phyloP scores from a whole-genome alignment of 108 stramenopile genomes.

The Nannochloropsis gaditana region DNA sequence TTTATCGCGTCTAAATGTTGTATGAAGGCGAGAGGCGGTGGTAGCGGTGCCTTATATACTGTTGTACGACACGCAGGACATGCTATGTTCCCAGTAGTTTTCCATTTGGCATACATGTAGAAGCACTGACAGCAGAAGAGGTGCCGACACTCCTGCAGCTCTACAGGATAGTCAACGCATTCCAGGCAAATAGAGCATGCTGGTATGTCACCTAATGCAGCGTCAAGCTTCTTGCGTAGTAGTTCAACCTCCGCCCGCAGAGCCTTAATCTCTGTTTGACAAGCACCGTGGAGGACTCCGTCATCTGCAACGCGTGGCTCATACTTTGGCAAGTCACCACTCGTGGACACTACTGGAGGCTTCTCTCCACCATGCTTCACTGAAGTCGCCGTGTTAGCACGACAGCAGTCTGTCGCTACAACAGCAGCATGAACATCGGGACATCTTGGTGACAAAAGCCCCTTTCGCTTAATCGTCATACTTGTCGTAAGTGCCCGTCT shows the following conservation, averaged over 20 bases:
- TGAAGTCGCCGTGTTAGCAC: no score
- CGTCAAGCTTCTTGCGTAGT: neutral
- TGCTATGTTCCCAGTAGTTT: neutral
- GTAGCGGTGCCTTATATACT: constrained; percentile 10
- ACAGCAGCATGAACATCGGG: neutral
- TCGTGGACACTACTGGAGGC: no score
- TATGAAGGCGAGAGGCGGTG: neutral
- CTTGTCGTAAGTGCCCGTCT: no score
- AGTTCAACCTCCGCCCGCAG: neutral
- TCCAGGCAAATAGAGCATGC: constrained; percentile 16
- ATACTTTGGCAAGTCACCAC: no score
- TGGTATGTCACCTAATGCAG: neutral
- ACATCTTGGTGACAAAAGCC: no score
- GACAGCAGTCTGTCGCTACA: neutral
- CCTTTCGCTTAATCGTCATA: no score
- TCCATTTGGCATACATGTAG: neutral
- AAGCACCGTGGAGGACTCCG: neutral
- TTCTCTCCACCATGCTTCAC: no score
- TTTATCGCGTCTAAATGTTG: neutral
- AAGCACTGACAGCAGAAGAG: neutral
- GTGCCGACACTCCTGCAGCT: constrained; percentile 12
- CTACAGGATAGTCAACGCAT: neutral
- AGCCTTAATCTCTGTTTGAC: neutral
- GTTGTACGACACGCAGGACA: neutral
- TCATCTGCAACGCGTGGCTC: neutral